A percentile compares a stretch with the other conserved stretches of the same genome.
Conservation (phyloP, 2,329 filamentous ascomycete species). For the Nigrospora sphaerica region DNA sequence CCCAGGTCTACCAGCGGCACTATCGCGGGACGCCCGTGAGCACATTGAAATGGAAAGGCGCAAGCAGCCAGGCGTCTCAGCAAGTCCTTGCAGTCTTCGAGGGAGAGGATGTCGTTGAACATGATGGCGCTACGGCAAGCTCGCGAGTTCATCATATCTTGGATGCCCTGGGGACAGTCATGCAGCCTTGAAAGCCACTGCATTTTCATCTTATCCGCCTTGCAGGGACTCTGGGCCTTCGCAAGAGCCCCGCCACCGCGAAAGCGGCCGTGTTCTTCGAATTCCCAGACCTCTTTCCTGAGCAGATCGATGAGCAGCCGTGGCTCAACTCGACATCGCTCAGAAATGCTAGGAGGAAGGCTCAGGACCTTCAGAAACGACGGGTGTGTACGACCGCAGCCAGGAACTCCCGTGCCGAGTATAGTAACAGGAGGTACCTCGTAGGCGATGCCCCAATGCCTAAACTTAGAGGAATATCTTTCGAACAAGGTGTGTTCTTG, state of each 20-base stretch:
- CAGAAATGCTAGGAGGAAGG: slow-evolving; percentile 66
- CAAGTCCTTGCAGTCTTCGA: slow-evolving; percentile 50
- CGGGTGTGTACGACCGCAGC: neutral
- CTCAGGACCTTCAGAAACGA: slow-evolving; percentile 39
- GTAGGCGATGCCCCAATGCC: slow-evolving; percentile 68
- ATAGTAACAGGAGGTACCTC: slow-evolving; percentile 24
- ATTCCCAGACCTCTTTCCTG: slow-evolving; percentile 65
- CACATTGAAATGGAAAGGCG: slow-evolving; percentile 74
- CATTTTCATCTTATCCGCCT: slow-evolving; percentile 3
- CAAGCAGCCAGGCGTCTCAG: slow-evolving; percentile 52
- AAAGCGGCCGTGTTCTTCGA: slow-evolving; percentile 37
- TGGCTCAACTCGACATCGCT: slow-evolving; percentile 69
- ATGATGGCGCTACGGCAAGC: slow-evolving; percentile 76
- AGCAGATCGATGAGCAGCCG: slow-evolving; percentile 66
- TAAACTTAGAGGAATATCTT: slow-evolving; percentile 49
- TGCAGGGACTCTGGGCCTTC: neutral
- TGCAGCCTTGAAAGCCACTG: slow-evolving; percentile 58
- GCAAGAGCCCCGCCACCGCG: neutral
- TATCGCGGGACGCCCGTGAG: slow-evolving; percentile 67
- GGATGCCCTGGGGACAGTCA: slow-evolving; percentile 64
- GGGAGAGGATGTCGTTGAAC: slow-evolving; percentile 68
- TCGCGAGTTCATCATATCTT: slow-evolving; percentile 70
- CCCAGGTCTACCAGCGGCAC: slow-evolving; percentile 52
- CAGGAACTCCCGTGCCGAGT: neutral
- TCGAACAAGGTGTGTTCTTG: slow-evolving; percentile 55